A percentile compares a stretch with the other conserved stretches of the same genome.
Conservation (phyloP, 805 yeast genomes). For the Kodamaea neixiangensis region DNA sequence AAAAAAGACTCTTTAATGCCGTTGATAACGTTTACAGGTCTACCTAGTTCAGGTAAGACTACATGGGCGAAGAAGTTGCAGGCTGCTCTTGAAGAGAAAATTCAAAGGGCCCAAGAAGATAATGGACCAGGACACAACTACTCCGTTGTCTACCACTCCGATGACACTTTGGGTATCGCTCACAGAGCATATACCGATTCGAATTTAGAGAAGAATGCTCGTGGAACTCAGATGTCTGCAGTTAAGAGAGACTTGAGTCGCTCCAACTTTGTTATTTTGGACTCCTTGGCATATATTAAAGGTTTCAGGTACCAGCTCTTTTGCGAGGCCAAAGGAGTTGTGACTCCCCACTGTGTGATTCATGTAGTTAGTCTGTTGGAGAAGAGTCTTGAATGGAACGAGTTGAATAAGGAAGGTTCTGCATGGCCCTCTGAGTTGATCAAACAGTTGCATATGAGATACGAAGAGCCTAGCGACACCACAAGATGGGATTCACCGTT, state of each 20-base stretch:
- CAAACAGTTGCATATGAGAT: slow-evolving; percentile 73
- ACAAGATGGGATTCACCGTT: slow-evolving; percentile 95
- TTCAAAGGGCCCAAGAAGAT: slow-evolving; percentile 35
- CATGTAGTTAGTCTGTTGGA: slow-evolving; percentile 73
- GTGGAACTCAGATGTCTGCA: slow-evolving; percentile 86
- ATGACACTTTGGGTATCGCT: slow-evolving; percentile 71
- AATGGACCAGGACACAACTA: slow-evolving; percentile 55
- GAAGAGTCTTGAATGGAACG: slow-evolving; percentile 65
- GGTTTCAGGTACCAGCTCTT: slow-evolving; percentile 93
- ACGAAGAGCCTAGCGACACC: slow-evolving; percentile 88
- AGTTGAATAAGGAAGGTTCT: slow-evolving; percentile 25
- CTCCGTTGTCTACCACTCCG: slow-evolving; percentile 70
- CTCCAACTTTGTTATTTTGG: slow-evolving; percentile 75
- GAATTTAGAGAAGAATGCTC: slow-evolving; percentile 71
- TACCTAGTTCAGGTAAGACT: slow-evolving; percentile 83
- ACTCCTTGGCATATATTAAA: slow-evolving; percentile 85
- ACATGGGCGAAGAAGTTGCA: slow-evolving; percentile 64
- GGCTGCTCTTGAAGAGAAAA: slow-evolving; percentile 46
- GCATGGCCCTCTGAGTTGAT: slow-evolving; percentile 69
- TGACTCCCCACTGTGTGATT: slow-evolving; percentile 80
- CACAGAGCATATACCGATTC: slow-evolving; percentile 73
- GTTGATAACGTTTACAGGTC: slow-evolving; percentile 77
- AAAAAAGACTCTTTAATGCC: slow-evolving; percentile 62
- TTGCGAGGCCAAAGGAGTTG: slow-evolving; percentile 86
- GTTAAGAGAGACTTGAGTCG: slow-evolving; percentile 78